Evolutionary conservation across 805 yeast genomes (phyloP).

Genomic region (Yarrowia sp.): DNA sequence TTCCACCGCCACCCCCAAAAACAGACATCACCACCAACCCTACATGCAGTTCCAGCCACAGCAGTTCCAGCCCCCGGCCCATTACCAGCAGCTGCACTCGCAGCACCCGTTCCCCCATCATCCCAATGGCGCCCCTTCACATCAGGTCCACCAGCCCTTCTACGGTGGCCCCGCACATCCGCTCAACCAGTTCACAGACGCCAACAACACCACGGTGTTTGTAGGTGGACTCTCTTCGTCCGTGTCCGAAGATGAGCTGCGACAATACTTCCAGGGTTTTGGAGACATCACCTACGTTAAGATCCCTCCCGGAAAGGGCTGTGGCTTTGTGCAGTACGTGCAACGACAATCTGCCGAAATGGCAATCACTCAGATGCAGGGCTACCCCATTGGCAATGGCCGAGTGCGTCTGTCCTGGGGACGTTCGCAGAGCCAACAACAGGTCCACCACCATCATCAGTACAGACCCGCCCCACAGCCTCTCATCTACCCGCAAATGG

Average conservation of each 20-base stretch:
- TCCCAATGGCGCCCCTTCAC: slow-evolving; percentile 17
- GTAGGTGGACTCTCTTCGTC: slow-evolving; percentile 67
- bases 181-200: slow-evolving; percentile 64
- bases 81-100: slow-evolving; percentile 22
- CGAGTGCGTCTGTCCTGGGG: slow-evolving; percentile 89
- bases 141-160: slow-evolving; percentile 28
- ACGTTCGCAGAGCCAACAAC: slow-evolving; percentile 44
- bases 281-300: slow-evolving; percentile 61
- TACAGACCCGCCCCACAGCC: slow-evolving; percentile 39
- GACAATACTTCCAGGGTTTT: slow-evolving; percentile 61
- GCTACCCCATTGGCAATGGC: slow-evolving; percentile 80
- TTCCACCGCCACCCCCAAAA: slow-evolving; percentile 60
- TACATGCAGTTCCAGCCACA: slow-evolving; percentile 22
- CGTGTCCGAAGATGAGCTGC: slow-evolving; percentile 56
- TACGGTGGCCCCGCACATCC: slow-evolving; percentile 38
- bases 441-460: slow-evolving; percentile 32
- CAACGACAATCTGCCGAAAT: slow-evolving; percentile 78
- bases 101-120: slow-evolving; percentile 22
- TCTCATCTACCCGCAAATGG: slow-evolving; percentile 38
- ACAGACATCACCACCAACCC: slow-evolving; percentile 36
- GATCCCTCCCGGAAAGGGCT: slow-evolving; percentile 72
- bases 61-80: slow-evolving; percentile 26
- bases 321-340: slow-evolving; percentile 84
- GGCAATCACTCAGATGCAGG: slow-evolving; percentile 85
- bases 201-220: slow-evolving; percentile 76